These are phyloP conservation scores for Cucumis sativus DNA, from an alignment of 306 rosid species.

Conservation along the genomic window DNA sequence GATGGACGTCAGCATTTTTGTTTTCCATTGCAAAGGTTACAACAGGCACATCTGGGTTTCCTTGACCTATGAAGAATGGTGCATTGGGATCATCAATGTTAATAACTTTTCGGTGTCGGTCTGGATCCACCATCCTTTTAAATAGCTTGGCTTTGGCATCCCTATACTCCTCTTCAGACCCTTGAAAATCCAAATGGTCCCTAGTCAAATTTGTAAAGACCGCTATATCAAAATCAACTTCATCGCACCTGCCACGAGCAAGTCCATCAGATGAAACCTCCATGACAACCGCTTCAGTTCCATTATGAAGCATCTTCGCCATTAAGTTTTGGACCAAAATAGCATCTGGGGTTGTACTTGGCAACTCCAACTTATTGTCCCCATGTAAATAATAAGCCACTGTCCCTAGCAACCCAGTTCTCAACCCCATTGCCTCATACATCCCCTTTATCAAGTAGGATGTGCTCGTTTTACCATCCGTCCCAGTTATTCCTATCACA, in stretches of 20 bases:
- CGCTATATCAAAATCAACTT: constrained; percentile 85
- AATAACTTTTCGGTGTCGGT: constrained; percentile 75
- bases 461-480: constrained; percentile 70
- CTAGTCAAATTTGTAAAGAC: constrained; percentile 65
- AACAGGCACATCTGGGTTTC: constrained; percentile 68
- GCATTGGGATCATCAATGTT: constrained; percentile 77
- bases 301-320: constrained; percentile 95
- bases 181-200: constrained; percentile 42
- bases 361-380: constrained; percentile 67
- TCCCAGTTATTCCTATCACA: constrained; percentile 67
- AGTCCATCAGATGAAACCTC: constrained; percentile 54
- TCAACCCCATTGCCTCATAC: constrained; percentile 86
- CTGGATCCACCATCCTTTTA: constrained; percentile 74
- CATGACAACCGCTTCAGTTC: constrained; percentile 75
- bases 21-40: constrained; percentile 79
- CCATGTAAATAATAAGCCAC: constrained; percentile 74
- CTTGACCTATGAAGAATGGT: constrained; percentile 50
- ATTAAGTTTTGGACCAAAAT: constrained; percentile 73
- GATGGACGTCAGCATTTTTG: constrained; percentile 76
- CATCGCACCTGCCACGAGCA: constrained; percentile 51
- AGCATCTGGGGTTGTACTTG: constrained; percentile 40
- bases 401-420: constrained; percentile 72
- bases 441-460: constrained; percentile 68
- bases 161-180: constrained; percentile 41
- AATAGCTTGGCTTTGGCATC: constrained; percentile 57